Base-by-base conservation (phyloP, 1,284 basidiomycete genomes). In the Naganishia liquefaciens region DNA sequence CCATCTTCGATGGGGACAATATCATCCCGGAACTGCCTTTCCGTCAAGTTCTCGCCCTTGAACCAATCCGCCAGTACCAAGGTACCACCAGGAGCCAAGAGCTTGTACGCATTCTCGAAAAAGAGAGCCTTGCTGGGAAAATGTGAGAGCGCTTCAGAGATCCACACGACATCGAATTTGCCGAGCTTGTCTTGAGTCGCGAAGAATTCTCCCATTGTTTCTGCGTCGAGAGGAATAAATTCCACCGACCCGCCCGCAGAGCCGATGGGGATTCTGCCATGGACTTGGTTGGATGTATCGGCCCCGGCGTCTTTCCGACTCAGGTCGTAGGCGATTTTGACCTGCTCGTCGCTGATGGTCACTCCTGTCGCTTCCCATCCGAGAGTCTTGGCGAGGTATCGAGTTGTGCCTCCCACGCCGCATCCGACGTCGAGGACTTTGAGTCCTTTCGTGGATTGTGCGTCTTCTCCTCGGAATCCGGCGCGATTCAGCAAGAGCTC, bases 91-190 rank as follows among this genome's bases (percentile, higher is more conserved):
- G 62, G 58, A n/a, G 23, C 25, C 10, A 69, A 54, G 13, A 69
- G 43, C 21, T 50, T 57, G 53, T 54, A 67, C 19, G 66, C 62
- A 49, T 63, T 64, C 13, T 55, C 51, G 54, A 69, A 69, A 43
- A 69, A 69, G n/a, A 65, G 47, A 7, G 51, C 42, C 51, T 69
- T 69, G 47, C 67, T 57, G n/a, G 68, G 68, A 33, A 69, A 60
- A 51, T 69, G 68, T 15, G 68, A 69, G 43, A 69, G 63, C n/a
- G 68, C 68, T 65, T 69, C 68, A 25, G 65, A 69, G 40, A 69
- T 69, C 68, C 68, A 69, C 47, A 69, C 66, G 44, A 67, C 43
- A 43, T 69, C 68, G 66, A 67, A 69, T 23, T 55, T 39, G 19
- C 53, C 58, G 27, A 37, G 51, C 28, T 62, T 28, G 23, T 43